These are phyloP conservation scores for Sordariomycetes sp. DNA, from an alignment of 2,329 filamentous ascomycete species.

Conservation along the genomic window DNA sequence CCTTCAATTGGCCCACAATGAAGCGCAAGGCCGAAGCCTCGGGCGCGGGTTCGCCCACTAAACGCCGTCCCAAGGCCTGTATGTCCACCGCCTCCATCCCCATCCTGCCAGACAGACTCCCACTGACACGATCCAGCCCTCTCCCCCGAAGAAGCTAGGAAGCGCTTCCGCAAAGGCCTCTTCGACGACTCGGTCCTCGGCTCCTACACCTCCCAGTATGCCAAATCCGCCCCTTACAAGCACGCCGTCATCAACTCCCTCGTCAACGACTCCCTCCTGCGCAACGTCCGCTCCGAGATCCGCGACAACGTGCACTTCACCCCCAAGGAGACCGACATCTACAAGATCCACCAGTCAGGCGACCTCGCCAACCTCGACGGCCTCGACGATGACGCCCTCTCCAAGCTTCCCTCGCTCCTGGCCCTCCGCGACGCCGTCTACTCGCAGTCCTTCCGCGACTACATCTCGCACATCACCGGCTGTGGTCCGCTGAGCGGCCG, in stretches of 20 bases:
- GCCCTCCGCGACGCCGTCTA: constrained; percentile 90
- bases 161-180: constrained; percentile 54
- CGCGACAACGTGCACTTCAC: constrained; percentile 88
- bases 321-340: constrained; percentile 98
- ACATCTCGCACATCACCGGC: constrained; percentile 75
- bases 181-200: constrained; percentile 49
- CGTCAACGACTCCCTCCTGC: constrained; percentile 72
- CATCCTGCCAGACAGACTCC: constrained; percentile 2
- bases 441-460: constrained; percentile 79
- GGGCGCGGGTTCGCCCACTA: constrained; percentile 28
- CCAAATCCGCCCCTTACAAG: constrained; percentile 64
- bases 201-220: constrained; percentile 52
- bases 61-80: constrained; percentile 45
- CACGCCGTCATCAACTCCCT: constrained; percentile 81
- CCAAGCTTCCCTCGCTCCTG: constrained; percentile 81
- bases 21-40: constrained; percentile 49
- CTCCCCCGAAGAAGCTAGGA: constrained; percentile 35
- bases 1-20: constrained; percentile 24
- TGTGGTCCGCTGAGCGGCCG: constrained; percentile 79
- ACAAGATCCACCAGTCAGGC: constrained; percentile 98
- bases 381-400: constrained; percentile 73
- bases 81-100: constrained; percentile 11
- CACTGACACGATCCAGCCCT: constrained; percentile 25
- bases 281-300: constrained; percentile 80
- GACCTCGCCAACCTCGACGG: constrained; percentile 96